Evolutionary conservation across 768 basidiomycete genomes (phyloP).

Genomic region (Xerocomellus chrysenteron): DNA sequence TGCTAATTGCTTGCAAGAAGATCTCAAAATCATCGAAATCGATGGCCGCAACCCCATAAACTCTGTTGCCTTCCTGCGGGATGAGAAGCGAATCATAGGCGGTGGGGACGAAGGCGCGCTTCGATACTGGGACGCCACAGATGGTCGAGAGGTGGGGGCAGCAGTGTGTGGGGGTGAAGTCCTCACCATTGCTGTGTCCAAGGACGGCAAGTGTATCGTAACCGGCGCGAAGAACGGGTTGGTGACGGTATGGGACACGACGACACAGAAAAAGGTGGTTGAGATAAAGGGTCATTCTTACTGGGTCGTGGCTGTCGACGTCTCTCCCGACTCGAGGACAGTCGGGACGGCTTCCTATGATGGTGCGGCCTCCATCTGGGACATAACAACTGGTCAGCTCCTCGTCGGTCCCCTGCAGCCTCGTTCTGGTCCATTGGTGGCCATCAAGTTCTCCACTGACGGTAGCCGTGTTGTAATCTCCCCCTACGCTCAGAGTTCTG

Average conservation of each 20-base stretch:
- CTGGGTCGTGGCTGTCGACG: slow-evolving; percentile 15
- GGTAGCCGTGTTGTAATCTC: slow-evolving; percentile 8
- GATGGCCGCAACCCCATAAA: slow-evolving; percentile 9
- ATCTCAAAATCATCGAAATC: slow-evolving; percentile 2
- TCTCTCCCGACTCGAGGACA: slow-evolving; percentile 11
- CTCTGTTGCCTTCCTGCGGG: slow-evolving; percentile 5
- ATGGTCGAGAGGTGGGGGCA: background rate
- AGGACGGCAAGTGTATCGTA: slow-evolving; percentile 9
- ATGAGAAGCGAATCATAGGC: background rate
- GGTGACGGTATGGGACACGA: slow-evolving; percentile 10
- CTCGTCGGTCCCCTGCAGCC: slow-evolving; percentile 8
- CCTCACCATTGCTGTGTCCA: slow-evolving; percentile 8
- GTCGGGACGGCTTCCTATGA: slow-evolving; percentile 15
- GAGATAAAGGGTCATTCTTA: slow-evolving; percentile 12
- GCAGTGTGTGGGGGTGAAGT: slow-evolving; percentile 5
- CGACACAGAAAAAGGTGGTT: background rate
- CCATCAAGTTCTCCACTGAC: slow-evolving; percentile 12
- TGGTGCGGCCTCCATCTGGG: slow-evolving; percentile 11
- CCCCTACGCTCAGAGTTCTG: slow-evolving; percentile 5
- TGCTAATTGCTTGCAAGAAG: background rate
- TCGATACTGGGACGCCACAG: slow-evolving; percentile 5
- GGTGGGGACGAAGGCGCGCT: slow-evolving; percentile 13
- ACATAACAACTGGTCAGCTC: slow-evolving; percentile 10
- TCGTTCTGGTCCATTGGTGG: slow-evolving; percentile 1
- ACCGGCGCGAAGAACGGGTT: slow-evolving; percentile 13